A percentile compares a stretch with the other conserved stretches of the same genome.
Conservation (phyloP, 192 early-diverging fungal species). For the Backusella macrospora region DNA sequence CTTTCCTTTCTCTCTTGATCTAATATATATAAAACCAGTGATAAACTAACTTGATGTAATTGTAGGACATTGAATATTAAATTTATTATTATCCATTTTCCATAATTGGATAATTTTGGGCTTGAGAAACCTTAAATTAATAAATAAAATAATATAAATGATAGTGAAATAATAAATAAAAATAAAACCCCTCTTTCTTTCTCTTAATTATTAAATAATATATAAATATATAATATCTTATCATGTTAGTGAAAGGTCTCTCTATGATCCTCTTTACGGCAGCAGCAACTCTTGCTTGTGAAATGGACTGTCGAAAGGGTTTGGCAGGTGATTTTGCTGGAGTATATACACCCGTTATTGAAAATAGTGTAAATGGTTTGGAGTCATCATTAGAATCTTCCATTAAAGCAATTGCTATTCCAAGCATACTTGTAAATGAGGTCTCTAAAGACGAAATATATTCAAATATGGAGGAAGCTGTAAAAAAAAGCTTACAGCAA, state of each 20-base stretch:
- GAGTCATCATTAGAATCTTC: conserved; percentile 24
- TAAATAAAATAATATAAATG: conserved; percentile 12
- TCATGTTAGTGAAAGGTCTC: conserved; percentile 15
- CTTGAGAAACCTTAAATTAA: conserved; percentile 8
- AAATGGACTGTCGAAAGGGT: conserved; percentile 53
- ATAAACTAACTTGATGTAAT: background rate
- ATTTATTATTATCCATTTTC: conserved; percentile 6
- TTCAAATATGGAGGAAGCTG: conserved; percentile 26
- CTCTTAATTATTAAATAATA: conserved; percentile 20
- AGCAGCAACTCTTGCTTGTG: conserved; percentile 44
- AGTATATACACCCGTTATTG: conserved; percentile 43
- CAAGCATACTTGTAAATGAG: conserved; percentile 26
- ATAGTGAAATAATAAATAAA: background rate
- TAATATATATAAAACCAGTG: background rate
- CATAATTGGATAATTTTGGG: conserved; percentile 13
- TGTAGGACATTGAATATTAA: conserved; percentile 31
- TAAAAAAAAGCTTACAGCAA: conserved; percentile 21
- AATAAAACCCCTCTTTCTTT: conserved; percentile 12
- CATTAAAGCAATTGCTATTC: conserved; percentile 32
- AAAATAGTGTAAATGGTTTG: conserved; percentile 37
- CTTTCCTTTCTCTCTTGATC: conserved; percentile 1
- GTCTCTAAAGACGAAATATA: conserved; percentile 23
- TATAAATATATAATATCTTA: background rate
- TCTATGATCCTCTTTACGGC: conserved; percentile 9
- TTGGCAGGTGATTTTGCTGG: conserved; percentile 49